Base-by-base conservation (phyloP, 2,329 filamentous ascomycete species). In the Dactylonectria macrodidyma region DNA sequence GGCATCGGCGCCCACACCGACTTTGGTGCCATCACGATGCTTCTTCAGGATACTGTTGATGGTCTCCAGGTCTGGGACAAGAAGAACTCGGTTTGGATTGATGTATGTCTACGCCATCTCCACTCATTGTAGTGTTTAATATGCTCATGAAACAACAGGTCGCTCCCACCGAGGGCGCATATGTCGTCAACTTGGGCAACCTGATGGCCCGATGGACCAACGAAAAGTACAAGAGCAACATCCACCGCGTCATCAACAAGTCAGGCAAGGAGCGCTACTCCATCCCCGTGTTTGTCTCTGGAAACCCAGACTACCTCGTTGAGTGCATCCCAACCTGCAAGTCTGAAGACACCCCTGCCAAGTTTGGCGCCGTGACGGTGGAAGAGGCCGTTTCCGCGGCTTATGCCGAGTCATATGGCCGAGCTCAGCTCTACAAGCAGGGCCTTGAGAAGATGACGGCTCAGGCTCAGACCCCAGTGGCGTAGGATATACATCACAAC, bases 201-300 rank as follows among this genome's bases (percentile, higher is more conserved):
- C 81, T 88, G 71, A 77, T 88, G 67, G 78, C 80, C 68, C 74
- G 81, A 12, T 87, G 86, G 85, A 89, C 87, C 14, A 84, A 85
- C 60, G 83, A 84, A 16, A 77, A 80, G 55, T 90, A 88, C 78
- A 85, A 84, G 73, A 86, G 84, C 72, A 88, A 83, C 56, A 76
- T 87, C 4, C 88, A 90, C 73, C 80, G 87, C 8, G 88, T 90
- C 30, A 84, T 89, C 69, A 89, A 89, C 78, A 81, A 81, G 50
- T 84, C 82, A 3, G 80, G 80, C 2, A 79, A 78, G 10, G 84
- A 88, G 73, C 81, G 88, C 44, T 90, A 88, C 73, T 87, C 84
- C 7, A 80, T 89, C n/a, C 86, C 87, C 0, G 85, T 89, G 59
- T 89, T 89, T 76, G 85, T 88, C 62, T 85, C 86, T 62, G 87